Base-by-base conservation (phyloP, 768 basidiomycete genomes). In the Lactifluus volemus region DNA sequence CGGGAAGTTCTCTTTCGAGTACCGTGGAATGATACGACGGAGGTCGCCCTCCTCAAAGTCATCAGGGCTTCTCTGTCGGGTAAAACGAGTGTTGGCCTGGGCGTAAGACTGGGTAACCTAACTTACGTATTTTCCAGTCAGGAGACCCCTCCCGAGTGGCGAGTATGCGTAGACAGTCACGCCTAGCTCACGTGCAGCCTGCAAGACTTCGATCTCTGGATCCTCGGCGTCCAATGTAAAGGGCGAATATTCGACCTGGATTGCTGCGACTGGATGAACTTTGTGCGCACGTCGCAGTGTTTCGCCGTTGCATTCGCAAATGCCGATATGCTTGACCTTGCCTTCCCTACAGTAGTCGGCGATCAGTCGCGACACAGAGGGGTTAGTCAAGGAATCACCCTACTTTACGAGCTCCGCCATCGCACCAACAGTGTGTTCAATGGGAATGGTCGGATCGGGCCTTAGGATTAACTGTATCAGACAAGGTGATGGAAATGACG, bases 141-240 rank as follows among this genome's bases (percentile, higher is more conserved):
- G 65, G 36, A 83, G 50, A 0, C 81, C 81, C 19, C 80, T 73
- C 1, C 76, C 79, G 41, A 82, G 73, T 0, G 82, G 82, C 6
- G 76, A 74, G 66, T 76, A 79, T 17, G 77, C 76, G 55, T 77
- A 67, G 54, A 79, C 67, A 4, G 70, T 63, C 30, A 79, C 70
- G 32, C 76, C 77, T 19, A 78, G 70, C 63, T 79, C 78, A 15
- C 71, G 68, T 4, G 74, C 73, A 15, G 73, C 63, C 12, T 70
- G 67, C 36, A 75, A 65, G 2, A 75, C 63, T 17, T 68, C 69
- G 42, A 73, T 68, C 60, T 68, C 64, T 48, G 70, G 69, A 48
- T 71, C 66, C 67, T 76, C 75, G 49, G 74, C 69, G 55, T 73
- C 71, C 55, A 76, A 67, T 25, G 69, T 67, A 65, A 73, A 73